Evolutionary conservation across 306 rosid genomes (phyloP).

Genomic region (Betula pendula): DNA sequence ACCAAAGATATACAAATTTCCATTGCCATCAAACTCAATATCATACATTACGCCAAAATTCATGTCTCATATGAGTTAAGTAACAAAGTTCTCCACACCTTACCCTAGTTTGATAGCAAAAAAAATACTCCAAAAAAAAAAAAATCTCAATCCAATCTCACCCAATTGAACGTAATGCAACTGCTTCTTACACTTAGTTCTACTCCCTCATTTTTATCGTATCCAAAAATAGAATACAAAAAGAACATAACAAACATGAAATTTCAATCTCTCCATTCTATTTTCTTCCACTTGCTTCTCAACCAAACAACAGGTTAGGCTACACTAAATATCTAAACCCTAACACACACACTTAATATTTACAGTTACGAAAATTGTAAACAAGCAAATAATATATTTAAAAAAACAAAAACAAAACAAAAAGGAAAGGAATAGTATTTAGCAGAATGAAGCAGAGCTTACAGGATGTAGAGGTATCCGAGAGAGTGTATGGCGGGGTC

Average conservation of each 20-base stretch:
- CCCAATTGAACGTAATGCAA: background rate
- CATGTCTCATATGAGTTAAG: background rate
- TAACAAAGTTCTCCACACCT: background rate
- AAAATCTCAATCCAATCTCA: background rate
- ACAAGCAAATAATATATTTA: background rate
- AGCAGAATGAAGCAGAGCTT: slow-evolving; percentile 16
- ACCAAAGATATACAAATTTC: background rate
- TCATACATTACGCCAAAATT: background rate
- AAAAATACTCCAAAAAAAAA: background rate
- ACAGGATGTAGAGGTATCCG: slow-evolving; percentile 76
- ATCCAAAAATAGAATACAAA: background rate
- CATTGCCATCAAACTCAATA: background rate
- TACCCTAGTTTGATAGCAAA: background rate
- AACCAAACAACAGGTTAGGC: background rate
- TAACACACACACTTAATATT: slow-evolving; percentile 21
- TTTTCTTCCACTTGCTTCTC: background rate
- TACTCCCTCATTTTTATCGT: background rate
- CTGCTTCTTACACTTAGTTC: background rate
- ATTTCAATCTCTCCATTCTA: background rate
- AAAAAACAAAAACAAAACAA: background rate
- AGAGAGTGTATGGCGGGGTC: slow-evolving; percentile 72
- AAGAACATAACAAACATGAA: background rate
- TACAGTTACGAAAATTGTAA: background rate
- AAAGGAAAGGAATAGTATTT: background rate
- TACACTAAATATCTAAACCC: background rate